These are phyloP conservation scores for Lignosus rhinocerotis DNA, from an alignment of 1,284 basidiomycete species.

Conservation along the genomic window DNA sequence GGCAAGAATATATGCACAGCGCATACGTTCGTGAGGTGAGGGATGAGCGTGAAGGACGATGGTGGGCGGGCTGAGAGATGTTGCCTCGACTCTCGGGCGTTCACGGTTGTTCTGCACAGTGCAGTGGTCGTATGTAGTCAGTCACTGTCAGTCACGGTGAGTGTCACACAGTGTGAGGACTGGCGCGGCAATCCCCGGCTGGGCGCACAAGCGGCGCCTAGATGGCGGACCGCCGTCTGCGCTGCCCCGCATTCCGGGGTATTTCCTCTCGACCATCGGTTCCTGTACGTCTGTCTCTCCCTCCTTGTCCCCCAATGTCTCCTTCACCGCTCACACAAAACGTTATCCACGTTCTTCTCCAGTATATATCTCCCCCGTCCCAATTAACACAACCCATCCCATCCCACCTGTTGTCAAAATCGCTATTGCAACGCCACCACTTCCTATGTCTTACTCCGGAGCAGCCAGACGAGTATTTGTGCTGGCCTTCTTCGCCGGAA, in stretches of 20 bases:
- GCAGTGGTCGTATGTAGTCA: too few species aligned
- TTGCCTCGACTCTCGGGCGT: background rate
- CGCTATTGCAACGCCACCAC: conserved; percentile 64
- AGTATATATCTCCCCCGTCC: conserved; percentile 57
- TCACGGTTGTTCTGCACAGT: too few species aligned
- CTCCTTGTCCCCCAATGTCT: conserved; percentile 28
- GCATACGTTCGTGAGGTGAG: conserved; percentile 26
- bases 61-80: conserved; percentile 1
- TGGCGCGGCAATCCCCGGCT: conserved; percentile 1
- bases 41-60: conserved; percentile 10
- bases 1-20: conserved; percentile 27
- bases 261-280: conserved; percentile 8
- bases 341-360: conserved; percentile 49
- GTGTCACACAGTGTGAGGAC: too few species aligned
- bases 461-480: conserved; percentile 56
- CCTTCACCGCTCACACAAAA: conserved; percentile 40
- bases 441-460: conserved; percentile 57
- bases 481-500: conserved; percentile 57
- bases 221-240: background rate
- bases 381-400: conserved; percentile 53
- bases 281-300: conserved; percentile 10
- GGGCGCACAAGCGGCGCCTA: background rate
- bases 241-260: conserved; percentile 12
- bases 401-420: conserved; percentile 56
- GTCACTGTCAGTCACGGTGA: too few species aligned